A percentile compares a stretch with the other conserved stretches of the same genome.
These are phyloP conservation scores for Monilinia laxa DNA, from an alignment of 2,329 filamentous ascomycete species.

Conservation along the genomic window DNA sequence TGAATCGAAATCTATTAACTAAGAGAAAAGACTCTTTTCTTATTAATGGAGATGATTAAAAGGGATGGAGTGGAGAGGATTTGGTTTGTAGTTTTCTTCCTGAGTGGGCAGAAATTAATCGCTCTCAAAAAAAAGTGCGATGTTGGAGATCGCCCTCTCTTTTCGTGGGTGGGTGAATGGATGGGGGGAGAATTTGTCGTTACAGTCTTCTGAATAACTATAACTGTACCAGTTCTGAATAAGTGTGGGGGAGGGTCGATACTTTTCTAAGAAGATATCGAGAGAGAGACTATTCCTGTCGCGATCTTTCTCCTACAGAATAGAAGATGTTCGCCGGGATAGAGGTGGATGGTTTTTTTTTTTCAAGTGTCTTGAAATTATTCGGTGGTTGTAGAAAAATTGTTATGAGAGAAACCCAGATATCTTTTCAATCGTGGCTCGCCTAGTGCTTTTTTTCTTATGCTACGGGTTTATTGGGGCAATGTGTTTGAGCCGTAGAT, in stretches of 20 bases:
- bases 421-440: constrained; percentile 21
- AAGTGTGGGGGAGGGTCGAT: constrained; percentile 11
- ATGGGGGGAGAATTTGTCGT: constrained; percentile 24
- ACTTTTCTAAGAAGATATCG: constrained; percentile 21
- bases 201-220: constrained; percentile 16
- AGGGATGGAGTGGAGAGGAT: constrained; percentile 25
- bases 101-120: constrained; percentile 41
- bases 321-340: constrained; percentile 35
- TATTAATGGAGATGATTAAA: constrained; percentile 21
- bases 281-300: constrained; percentile 32
- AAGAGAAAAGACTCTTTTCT: constrained; percentile 15
- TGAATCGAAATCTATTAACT: constrained; percentile 19
- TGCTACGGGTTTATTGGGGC: background rate
- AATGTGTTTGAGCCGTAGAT: background rate
- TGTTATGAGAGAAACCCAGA: constrained; percentile 8
- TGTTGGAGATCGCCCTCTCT: constrained; percentile 28
- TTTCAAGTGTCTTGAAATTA: constrained; percentile 23
- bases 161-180: constrained; percentile 22
- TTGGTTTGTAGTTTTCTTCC: constrained; percentile 23
- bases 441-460: constrained; percentile 11
- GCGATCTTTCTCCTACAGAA: constrained; percentile 38
- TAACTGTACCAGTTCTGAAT: constrained; percentile 13
- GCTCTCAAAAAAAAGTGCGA: constrained; percentile 33
- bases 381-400: constrained; percentile 19
- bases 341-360: constrained; percentile 15